Percentiles rank a stretch among this genome's conserved stretches.
Conservation (phyloP, 495 filamentous ascomycete genomes). For the Penicillium malachiteum region DNA sequence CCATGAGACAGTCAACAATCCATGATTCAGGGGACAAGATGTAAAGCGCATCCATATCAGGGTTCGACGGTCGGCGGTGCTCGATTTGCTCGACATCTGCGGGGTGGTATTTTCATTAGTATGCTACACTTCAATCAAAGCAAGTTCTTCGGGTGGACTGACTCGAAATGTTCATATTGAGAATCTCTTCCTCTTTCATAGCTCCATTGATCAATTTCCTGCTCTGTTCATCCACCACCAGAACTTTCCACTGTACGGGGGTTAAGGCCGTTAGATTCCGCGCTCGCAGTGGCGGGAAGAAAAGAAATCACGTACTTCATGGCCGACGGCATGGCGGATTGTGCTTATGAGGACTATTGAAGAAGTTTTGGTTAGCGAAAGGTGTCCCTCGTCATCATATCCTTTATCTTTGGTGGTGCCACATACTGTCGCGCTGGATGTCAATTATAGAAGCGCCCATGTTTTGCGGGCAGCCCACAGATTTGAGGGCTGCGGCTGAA, state of each 20-base stretch:
- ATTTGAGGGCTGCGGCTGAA: constrained; percentile 4
- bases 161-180: constrained; percentile 95
- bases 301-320: constrained; percentile 50
- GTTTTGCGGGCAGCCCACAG: constrained; percentile 40
- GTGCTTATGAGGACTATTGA: constrained; percentile 57
- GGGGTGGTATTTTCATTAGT: constrained; percentile 28
- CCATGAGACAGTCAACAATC: constrained; percentile 89
- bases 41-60: constrained; percentile 91
- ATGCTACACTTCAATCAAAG: constrained; percentile 8
- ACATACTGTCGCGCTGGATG: constrained; percentile 53
- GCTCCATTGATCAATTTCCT: constrained; percentile 82
- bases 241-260: constrained; percentile 80
- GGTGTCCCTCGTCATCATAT: not conserved
- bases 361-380: constrained; percentile 9
- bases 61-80: constrained; percentile 72
- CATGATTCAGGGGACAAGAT: constrained; percentile 79
- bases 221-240: constrained; percentile 80
- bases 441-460: constrained; percentile 53
- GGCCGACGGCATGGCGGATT: constrained; percentile 56
- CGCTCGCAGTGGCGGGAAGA: constrained; percentile 22
- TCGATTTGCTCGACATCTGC: constrained; percentile 91
- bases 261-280: constrained; percentile 27
- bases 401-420: not conserved
- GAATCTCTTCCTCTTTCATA: constrained; percentile 89
- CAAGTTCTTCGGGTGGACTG: constrained; percentile 29